Percentiles rank a stretch among this genome's conserved stretches.
These are phyloP conservation scores for Backusella liffmaniae DNA, from an alignment of 192 early-diverging fungal genomes.

Conservation along the genomic window DNA sequence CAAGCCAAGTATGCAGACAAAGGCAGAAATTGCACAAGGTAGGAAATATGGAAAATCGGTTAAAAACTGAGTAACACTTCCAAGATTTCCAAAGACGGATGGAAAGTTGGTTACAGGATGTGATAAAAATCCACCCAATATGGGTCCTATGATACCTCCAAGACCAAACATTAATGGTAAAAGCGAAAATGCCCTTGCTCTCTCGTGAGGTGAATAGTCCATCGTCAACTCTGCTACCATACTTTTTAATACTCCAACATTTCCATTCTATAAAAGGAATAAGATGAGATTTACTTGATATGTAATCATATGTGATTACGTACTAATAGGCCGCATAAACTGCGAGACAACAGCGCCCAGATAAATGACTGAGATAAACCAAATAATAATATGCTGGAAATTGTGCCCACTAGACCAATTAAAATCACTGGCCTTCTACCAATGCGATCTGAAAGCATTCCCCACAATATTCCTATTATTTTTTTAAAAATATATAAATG, in stretches of 20 bases:
- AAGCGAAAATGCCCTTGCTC: constrained; percentile 58
- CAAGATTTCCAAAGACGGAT: constrained; percentile 37
- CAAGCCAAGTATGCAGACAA: constrained; percentile 52
- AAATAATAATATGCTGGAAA: constrained; percentile 60
- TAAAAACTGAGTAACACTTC: constrained; percentile 43
- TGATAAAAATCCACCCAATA: constrained; percentile 64
- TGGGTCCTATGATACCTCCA: constrained; percentile 55
- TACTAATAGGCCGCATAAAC: constrained; percentile 54
- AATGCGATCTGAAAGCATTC: constrained; percentile 66
- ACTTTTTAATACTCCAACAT: constrained; percentile 66
- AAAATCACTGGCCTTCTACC: constrained; percentile 69
- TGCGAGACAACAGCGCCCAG: constrained; percentile 53
- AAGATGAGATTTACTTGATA: background rate
- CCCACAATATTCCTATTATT: constrained; percentile 51
- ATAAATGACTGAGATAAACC: constrained; percentile 52
- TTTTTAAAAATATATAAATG: background rate
- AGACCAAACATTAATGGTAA: constrained; percentile 63
- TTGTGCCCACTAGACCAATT: constrained; percentile 66
- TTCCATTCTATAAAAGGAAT: constrained; percentile 48
- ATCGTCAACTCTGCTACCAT: constrained; percentile 75
- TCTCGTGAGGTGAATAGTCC: constrained; percentile 52
- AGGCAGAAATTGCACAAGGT: constrained; percentile 62
- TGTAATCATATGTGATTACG: background rate
- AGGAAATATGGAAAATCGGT: constrained; percentile 63
- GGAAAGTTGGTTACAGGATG: constrained; percentile 62